These are phyloP conservation scores for Rhodosporidiobolus odoratus DNA, from an alignment of 768 basidiomycete genomes.

Conservation along the genomic window DNA sequence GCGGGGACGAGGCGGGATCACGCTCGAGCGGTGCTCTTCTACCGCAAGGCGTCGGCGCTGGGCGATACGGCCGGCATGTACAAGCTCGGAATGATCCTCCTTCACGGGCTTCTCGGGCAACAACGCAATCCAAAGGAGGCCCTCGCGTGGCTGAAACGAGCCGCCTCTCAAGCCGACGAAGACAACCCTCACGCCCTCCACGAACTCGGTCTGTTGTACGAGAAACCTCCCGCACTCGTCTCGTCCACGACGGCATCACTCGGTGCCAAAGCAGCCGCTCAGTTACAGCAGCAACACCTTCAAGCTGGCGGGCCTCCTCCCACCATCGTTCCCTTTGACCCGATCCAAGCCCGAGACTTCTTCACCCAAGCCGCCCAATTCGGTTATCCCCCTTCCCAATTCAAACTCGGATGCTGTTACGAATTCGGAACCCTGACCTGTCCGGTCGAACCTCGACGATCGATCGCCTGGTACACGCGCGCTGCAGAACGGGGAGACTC, in stretches of 20 bases:
- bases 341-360: constrained; percentile 71
- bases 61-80: constrained; percentile 99
- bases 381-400: constrained; percentile 88
- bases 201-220: constrained; percentile 55
- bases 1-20: constrained; percentile 88
- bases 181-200: constrained; percentile 90
- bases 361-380: constrained; percentile 87
- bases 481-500: constrained; percentile 94
- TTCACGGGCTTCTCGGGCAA: constrained; percentile 77
- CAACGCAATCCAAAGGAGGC: constrained; percentile 83
- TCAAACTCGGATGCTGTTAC: constrained; percentile 89
- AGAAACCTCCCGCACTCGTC: constrained; percentile 49
- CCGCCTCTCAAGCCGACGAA: constrained; percentile 94
- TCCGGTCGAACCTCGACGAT: constrained; percentile 84
- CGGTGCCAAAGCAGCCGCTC: constrained; percentile 26
- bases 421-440: constrained; percentile 86
- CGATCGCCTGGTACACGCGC: constrained; percentile 98
- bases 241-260: constrained; percentile 20
- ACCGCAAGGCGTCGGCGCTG: constrained; percentile 89
- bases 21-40: constrained; percentile 84
- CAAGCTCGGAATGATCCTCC: constrained; percentile 96
- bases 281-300: constrained; percentile 15
- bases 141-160: constrained; percentile 86
- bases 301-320: constrained; percentile 46
- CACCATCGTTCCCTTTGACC: constrained; percentile 69